Evolutionary conservation across 805 yeast genomes (phyloP), one percentile per base, ranked within the genome.

Genomic region (Saturnispora hagleri): DNA sequence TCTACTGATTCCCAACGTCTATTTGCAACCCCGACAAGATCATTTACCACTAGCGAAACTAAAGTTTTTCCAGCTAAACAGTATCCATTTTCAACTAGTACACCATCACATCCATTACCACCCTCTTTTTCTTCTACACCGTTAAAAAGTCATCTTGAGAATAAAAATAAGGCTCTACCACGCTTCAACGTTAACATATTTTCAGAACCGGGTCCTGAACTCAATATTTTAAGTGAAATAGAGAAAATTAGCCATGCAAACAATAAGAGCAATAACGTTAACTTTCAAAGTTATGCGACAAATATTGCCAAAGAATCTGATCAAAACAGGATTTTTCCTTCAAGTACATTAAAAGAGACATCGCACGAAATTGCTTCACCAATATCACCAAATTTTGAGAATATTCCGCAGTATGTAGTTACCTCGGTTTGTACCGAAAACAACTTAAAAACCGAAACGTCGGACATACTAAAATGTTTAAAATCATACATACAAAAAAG

Each of bases 11-110:
- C 24, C n/a, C 33, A 35, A 6, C 18, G 9, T 22, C 24, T 46
- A 20, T 38, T 46, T 46, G 48, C 42, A 7, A 35, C 48, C 17
- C 48, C 48, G 12, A 34, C 42, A 24, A 46, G 18, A 46, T 35
- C 22, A 13, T 15, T 31, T 10, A 35, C 22, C 15, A 24, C 17
- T 13, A 43, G 13, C 27, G 46, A 43, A 15, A 27, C 22, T 10
- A 43, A 43, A 43, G 10, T 28, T 9, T 8, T n/a, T 3, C 35
- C 17, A 10, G n/a, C 10, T 43, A 24, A 13, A 7, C 46, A 26
- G 13, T 24, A 10, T 28, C 46, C 15, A 24, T 24, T 18, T 17
- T 8, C 26, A 4, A 38, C 27, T 5, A 17, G 17, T 15, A 36
- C 43, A 46, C 36, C 36, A 17, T 45, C 36, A 9, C 31, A 45